Evolutionary conservation across 148 eudicot genomes (phyloP).

Genomic region (Rhododendron henanense): DNA sequence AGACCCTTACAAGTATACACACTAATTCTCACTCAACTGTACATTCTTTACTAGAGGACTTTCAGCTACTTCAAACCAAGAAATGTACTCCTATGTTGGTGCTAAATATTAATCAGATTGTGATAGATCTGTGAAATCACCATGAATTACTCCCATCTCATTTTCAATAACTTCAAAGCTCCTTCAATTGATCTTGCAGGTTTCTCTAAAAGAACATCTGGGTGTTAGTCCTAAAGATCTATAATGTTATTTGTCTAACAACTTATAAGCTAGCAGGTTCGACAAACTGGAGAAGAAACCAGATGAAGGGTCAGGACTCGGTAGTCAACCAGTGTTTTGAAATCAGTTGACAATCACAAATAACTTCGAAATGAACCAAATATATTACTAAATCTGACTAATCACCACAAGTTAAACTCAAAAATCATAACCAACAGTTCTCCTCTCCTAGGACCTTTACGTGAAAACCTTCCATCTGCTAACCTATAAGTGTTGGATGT

Average conservation of each 20-base stretch:
- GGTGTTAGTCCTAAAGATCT: neutral
- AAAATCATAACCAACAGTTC: neutral
- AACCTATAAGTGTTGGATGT: neutral
- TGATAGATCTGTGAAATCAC: neutral
- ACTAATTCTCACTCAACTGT: neutral
- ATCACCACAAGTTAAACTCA: neutral
- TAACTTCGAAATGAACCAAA: neutral
- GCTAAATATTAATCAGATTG: neutral
- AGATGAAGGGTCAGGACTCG: neutral
- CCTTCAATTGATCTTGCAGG: neutral
- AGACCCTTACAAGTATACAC: neutral
- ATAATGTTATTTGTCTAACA: neutral
- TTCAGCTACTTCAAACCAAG: neutral
- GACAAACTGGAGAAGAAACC: neutral
- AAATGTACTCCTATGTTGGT: neutral
- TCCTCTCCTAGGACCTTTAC: neutral
- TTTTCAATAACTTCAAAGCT: neutral
- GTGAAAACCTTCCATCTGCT: neutral
- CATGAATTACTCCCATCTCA: neutral
- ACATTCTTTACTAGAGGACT: neutral
- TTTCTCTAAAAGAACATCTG: neutral
- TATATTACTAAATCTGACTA: neutral
- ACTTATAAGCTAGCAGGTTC: neutral
- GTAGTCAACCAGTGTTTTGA: neutral
- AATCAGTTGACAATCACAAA: neutral